Percentiles rank a stretch among this genome's conserved stretches.
Evolutionary conservation across 768 basidiomycete genomes (phyloP).

Genomic region (Calvatia gigantea): DNA sequence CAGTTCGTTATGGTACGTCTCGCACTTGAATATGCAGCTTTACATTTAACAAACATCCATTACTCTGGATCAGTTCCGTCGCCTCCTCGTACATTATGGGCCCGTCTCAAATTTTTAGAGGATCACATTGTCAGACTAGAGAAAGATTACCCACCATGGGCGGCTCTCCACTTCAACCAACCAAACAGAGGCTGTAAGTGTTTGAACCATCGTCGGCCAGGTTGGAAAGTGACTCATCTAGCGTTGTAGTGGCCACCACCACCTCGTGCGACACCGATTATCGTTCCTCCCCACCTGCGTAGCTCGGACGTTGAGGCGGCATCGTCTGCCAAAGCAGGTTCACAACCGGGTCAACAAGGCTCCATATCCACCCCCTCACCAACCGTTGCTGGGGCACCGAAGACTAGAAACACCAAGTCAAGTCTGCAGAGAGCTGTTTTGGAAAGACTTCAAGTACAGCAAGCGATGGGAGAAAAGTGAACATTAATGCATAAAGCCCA

Average conservation of each 20-base stretch:
- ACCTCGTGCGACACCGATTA: constrained; percentile 72
- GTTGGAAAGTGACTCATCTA: neutral
- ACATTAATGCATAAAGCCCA: neutral
- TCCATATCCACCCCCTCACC: neutral
- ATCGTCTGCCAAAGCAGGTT: constrained; percentile 13
- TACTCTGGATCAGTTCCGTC: constrained; percentile 53
- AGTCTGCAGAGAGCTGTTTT: constrained; percentile 73
- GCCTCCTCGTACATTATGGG: constrained; percentile 59
- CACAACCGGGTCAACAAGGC: neutral
- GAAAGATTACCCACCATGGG: constrained; percentile 85
- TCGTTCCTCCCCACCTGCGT: constrained; percentile 65
- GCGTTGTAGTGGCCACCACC: constrained; percentile 75
- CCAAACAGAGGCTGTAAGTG: constrained; percentile 73
- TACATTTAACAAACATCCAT: neutral
- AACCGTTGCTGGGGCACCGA: constrained; percentile 17
- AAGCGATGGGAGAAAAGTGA: constrained; percentile 52
- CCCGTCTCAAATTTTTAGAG: constrained; percentile 68
- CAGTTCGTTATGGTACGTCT: constrained; percentile 66
- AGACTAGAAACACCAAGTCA: constrained; percentile 44
- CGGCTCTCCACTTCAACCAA: constrained; percentile 85
- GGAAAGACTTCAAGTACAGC: constrained; percentile 72
- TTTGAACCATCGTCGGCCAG: neutral
- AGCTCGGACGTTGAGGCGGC: constrained; percentile 16
- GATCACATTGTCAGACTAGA: constrained; percentile 75
- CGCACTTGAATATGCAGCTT: neutral